These are phyloP conservation scores for Cutaneotrichosporon cutaneum DNA, from an alignment of 1,284 basidiomycete genomes.

Conservation along the genomic window DNA sequence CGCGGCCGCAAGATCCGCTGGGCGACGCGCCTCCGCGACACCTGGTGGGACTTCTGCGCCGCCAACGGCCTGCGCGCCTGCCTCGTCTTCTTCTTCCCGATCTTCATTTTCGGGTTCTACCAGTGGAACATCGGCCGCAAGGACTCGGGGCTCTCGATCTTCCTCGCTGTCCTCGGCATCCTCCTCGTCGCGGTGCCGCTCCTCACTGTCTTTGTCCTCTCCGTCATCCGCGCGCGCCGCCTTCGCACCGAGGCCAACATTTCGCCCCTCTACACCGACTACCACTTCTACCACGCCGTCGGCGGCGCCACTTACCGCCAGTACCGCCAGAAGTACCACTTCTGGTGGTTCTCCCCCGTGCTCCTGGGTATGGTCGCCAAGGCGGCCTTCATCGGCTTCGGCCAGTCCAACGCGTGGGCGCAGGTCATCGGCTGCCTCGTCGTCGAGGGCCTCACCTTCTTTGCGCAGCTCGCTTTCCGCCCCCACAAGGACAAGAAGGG, in stretches of 20 bases:
- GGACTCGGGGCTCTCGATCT: slow-evolving; percentile 76
- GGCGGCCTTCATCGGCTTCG: slow-evolving; percentile 72
- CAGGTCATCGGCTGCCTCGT: slow-evolving; percentile 71
- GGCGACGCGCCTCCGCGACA: slow-evolving; percentile 55
- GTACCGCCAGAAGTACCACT: slow-evolving; percentile 53
- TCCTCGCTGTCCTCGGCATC: slow-evolving; percentile 63
- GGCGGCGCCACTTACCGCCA: slow-evolving; percentile 51
- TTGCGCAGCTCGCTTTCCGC: slow-evolving; percentile 58
- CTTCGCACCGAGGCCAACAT: slow-evolving; percentile 35
- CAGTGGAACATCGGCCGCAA: slow-evolving; percentile 73
- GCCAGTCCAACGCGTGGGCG: slow-evolving; percentile 62
- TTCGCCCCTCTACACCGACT: slow-evolving; percentile 49
- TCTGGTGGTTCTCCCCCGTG: slow-evolving; percentile 54
- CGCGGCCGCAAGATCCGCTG: slow-evolving; percentile 16
- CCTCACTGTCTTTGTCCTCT: slow-evolving; percentile 49
- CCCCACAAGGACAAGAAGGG: slow-evolving; percentile 53
- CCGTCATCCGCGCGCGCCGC: slow-evolving; percentile 34
- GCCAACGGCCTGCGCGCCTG: slow-evolving; percentile 56
- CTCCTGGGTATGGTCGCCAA: slow-evolving; percentile 56
- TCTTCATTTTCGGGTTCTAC: slow-evolving; percentile 74
- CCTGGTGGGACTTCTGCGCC: slow-evolving; percentile 55
- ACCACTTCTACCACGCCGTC: slow-evolving; percentile 48
- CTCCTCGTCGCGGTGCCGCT: slow-evolving; percentile 60
- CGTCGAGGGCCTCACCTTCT: slow-evolving; percentile 65
- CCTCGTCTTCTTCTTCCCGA: slow-evolving; percentile 65